Conservation (phyloP, 805 yeast genomes). For the Saccharomyces jurei region DNA sequence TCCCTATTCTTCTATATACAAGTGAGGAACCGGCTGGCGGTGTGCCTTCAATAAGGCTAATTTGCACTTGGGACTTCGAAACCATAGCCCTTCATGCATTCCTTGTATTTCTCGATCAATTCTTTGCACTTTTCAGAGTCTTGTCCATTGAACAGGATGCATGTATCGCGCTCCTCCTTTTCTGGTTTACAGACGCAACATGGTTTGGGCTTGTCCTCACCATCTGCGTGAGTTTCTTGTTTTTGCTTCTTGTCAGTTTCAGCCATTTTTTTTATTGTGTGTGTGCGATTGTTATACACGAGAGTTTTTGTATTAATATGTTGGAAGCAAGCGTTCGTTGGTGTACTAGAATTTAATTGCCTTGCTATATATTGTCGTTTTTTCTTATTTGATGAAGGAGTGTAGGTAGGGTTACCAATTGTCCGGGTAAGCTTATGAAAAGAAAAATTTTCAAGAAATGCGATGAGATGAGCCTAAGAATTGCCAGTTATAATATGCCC, state of each 20-base stretch:
- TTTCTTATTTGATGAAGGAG: background rate
- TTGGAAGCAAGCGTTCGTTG: background rate
- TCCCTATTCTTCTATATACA: background rate
- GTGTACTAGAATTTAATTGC: background rate
- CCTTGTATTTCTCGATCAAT: conserved; percentile 63
- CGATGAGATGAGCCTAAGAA: conserved; percentile 18
- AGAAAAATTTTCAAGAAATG: conserved; percentile 7
- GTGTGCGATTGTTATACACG: background rate
- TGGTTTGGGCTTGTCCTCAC: conserved; percentile 66
- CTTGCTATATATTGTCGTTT: background rate
- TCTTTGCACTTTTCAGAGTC: conserved; percentile 69
- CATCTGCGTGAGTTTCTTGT: background rate
- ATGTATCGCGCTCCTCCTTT: conserved; percentile 77
- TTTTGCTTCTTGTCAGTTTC: background rate
- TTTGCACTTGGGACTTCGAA: conserved; percentile 34
- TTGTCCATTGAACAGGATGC: conserved; percentile 72
- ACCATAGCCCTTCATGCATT: conserved; percentile 89
- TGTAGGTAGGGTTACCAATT: background rate
- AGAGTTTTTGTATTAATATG: background rate
- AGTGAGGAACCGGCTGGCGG: background rate
- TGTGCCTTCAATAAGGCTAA: conserved; percentile 24
- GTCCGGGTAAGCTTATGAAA: conserved; percentile 2
- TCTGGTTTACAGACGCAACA: conserved; percentile 92
- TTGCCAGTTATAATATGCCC: background rate
- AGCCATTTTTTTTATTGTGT: background rate